Conservation (phyloP, 2,329 filamentous ascomycete species). For the Orbilia javanica region DNA sequence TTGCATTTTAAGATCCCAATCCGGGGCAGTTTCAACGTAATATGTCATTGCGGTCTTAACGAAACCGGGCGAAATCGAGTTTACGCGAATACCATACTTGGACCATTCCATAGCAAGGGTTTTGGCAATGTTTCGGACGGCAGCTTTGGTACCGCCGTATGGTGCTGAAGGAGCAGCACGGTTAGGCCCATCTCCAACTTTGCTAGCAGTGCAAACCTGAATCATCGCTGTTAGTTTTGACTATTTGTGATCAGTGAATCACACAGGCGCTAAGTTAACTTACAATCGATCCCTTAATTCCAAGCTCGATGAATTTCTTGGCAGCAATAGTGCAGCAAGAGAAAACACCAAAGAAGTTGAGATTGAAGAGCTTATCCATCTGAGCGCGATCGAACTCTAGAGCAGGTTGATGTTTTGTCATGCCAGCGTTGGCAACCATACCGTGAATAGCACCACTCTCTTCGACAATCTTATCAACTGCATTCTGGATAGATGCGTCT, state of each 20-base stretch:
- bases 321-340: constrained; percentile 68
- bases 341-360: constrained; percentile 69
- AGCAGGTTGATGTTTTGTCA: constrained; percentile 68
- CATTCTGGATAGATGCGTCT: constrained; percentile 66
- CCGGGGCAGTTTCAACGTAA: constrained; percentile 69
- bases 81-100: constrained; percentile 68
- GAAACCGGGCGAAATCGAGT: constrained; percentile 68
- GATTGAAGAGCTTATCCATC: constrained; percentile 66
- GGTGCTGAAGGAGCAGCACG: constrained; percentile 70
- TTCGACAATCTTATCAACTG: constrained; percentile 66
- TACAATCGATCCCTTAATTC: constrained; percentile 63
- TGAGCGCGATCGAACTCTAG: constrained; percentile 66
- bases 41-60: constrained; percentile 68
- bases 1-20: constrained; percentile 72
- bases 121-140: constrained; percentile 65
- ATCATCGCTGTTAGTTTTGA: constrained; percentile 48
- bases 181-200: constrained; percentile 69
- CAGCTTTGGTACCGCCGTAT: constrained; percentile 60
- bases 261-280: neutral
- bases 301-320: constrained; percentile 65
- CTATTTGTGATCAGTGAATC: neutral
- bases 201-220: constrained; percentile 67
- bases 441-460: constrained; percentile 67
- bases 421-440: constrained; percentile 66
- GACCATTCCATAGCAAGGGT: constrained; percentile 69